These are phyloP conservation scores for Emmonsiellopsis sp. DNA, from an alignment of 2,329 filamentous ascomycete species.

Conservation along the genomic window DNA sequence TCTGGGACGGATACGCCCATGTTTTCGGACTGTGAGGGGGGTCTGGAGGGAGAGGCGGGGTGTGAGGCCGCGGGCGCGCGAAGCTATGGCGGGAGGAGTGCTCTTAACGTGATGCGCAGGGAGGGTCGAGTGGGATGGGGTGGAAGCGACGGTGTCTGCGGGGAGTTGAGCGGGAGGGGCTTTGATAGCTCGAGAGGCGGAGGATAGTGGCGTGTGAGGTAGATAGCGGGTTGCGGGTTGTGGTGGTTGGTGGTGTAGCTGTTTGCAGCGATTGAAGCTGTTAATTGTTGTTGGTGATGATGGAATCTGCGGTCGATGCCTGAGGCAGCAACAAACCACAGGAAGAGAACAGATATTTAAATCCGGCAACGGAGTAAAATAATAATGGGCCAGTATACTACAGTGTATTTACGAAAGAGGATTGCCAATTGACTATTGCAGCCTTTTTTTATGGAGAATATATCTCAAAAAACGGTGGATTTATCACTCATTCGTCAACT, in stretches of 20 bases:
- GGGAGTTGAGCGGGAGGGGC: not conserved
- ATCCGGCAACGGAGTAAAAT: not conserved
- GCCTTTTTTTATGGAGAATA: too few relatives aligned
- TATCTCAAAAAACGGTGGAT: too few relatives aligned
- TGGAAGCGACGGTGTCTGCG: not conserved
- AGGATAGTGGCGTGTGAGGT: not conserved
- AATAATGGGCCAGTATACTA: too few relatives aligned
- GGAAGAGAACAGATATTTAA: not conserved
- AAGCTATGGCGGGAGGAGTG: not conserved
- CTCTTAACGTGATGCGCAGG: slow-evolving; percentile 1
- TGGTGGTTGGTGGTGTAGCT: not conserved
- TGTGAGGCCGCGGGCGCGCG: not conserved
- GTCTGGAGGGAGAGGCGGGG: not conserved
- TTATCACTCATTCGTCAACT: not conserved
- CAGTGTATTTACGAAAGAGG: too few relatives aligned
- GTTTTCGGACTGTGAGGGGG: slow-evolving; percentile 4
- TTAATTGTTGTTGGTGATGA: not conserved
- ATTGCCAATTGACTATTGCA: not conserved
- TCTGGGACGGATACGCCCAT: slow-evolving; percentile 34
- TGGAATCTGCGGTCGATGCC: not conserved
- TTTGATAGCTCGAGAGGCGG: not conserved
- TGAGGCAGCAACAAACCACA: not conserved
- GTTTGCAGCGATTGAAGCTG: too few relatives aligned
- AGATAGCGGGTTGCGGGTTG: not conserved
- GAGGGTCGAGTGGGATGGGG: not conserved